These are phyloP conservation scores for Dryas integrifolia DNA, from an alignment of 331 rosid species.

Conservation along the genomic window DNA sequence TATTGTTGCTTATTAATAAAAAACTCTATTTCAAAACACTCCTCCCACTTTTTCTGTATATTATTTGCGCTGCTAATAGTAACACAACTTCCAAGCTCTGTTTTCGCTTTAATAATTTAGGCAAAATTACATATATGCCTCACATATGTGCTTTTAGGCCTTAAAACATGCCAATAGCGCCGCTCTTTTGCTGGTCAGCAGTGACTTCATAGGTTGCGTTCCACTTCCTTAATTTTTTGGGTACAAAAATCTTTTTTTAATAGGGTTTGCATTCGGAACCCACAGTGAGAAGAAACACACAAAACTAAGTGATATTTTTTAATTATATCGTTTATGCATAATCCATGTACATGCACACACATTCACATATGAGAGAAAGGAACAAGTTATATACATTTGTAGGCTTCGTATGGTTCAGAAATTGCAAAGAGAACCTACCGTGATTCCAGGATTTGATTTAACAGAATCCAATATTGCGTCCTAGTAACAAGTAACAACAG, in stretches of 20 bases:
- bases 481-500: background rate
- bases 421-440: background rate
- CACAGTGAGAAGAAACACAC: too few species aligned
- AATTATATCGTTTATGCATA: background rate
- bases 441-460: background rate
- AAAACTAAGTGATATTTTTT: too few species aligned
- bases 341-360: background rate
- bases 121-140: too few species aligned
- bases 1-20: too few species aligned
- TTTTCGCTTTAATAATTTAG: background rate
- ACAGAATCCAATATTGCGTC: background rate
- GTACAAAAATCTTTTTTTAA: too few species aligned
- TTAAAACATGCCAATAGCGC: too few species aligned
- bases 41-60: conserved; percentile 1
- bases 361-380: background rate
- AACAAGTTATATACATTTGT: background rate
- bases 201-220: background rate
- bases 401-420: background rate
- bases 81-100: background rate
- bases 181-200: background rate
- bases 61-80: background rate
- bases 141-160: background rate
- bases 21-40: background rate
- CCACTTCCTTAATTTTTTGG: too few species aligned
- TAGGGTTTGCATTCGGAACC: too few species aligned